Evolutionary conservation across 129 eudicot species (phyloP).

Genomic region (Lonicera japonica): DNA sequence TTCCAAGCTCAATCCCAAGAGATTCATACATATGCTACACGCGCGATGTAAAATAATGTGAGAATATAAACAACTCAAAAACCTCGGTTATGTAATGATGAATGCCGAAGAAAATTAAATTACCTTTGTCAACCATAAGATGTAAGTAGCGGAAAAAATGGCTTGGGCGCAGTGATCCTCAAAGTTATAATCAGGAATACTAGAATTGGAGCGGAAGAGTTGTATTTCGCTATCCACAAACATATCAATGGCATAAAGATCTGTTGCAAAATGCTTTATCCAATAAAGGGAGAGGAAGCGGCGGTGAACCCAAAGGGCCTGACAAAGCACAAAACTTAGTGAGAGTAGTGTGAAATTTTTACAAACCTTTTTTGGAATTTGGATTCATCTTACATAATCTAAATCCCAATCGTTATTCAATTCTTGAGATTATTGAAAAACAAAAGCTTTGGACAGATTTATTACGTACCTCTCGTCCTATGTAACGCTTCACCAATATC

Average conservation of each 20-base stretch:
- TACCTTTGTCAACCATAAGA: constrained; percentile 76
- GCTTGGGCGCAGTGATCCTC: constrained; percentile 80
- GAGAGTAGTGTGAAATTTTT: not conserved
- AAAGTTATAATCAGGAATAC: constrained; percentile 45
- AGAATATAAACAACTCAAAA: not conserved
- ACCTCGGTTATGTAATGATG: too few relatives aligned
- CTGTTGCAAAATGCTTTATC: constrained; percentile 44
- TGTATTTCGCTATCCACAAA: constrained; percentile 49
- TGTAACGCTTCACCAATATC: constrained; percentile 53
- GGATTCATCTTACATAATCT: constrained; percentile 1
- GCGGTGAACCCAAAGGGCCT: constrained; percentile 93
- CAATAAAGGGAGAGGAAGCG: constrained; percentile 72
- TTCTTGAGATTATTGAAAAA: not conserved
- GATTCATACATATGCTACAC: constrained; percentile 44
- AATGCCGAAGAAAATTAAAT: not conserved
- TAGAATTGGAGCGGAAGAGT: constrained; percentile 47
- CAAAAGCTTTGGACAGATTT: not conserved
- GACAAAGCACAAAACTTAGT: constrained; percentile 3
- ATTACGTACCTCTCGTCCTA: constrained; percentile 82
- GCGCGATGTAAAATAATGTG: not conserved
- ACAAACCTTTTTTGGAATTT: not conserved
- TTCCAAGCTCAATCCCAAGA: constrained; percentile 22
- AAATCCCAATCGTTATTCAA: not conserved
- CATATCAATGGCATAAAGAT: constrained; percentile 13
- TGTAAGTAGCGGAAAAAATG: constrained; percentile 62